These are phyloP conservation scores for Clonostachys chloroleuca DNA, from an alignment of 2,329 filamentous ascomycete species.

Conservation along the genomic window DNA sequence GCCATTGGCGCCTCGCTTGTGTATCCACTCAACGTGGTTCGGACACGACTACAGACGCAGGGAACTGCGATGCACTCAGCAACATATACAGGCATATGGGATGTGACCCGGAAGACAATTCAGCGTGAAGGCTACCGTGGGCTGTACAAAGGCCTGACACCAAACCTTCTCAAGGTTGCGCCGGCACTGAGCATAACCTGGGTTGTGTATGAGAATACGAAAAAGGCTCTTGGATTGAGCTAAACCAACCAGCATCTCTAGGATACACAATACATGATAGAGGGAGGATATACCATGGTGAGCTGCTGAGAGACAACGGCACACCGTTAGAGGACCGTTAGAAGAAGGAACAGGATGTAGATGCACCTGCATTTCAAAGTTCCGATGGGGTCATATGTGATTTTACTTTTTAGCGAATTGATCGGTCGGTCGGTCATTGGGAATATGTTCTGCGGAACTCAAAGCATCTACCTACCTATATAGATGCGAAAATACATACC, in stretches of 20 bases:
- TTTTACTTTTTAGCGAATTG: too few species aligned
- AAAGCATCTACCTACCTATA: too few species aligned
- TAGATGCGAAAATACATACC: too few species aligned
- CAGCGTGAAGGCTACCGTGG: slow-evolving; percentile 79
- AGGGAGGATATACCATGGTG: too few species aligned
- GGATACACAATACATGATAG: too few species aligned
- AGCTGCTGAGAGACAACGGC: too few species aligned
- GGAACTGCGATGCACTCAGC: slow-evolving; percentile 87
- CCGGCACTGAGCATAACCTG: slow-evolving; percentile 95
- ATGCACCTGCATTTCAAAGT: too few species aligned
- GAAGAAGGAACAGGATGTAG: too few species aligned
- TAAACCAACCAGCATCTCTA: slow-evolving; percentile 3
- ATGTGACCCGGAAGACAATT: slow-evolving; percentile 81
- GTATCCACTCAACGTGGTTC: slow-evolving; percentile 89
- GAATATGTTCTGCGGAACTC: too few species aligned
- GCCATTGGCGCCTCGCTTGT: slow-evolving; percentile 91
- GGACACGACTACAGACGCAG: slow-evolving; percentile 89
- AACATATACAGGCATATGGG: slow-evolving; percentile 86
- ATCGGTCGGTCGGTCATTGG: too few species aligned
- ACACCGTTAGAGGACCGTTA: too few species aligned
- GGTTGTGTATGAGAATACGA: slow-evolving; percentile 88
- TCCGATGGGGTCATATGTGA: too few species aligned
- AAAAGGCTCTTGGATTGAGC: slow-evolving; percentile 60
- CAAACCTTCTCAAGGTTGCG: slow-evolving; percentile 93
- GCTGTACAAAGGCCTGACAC: slow-evolving; percentile 91